These are phyloP conservation scores for Neckera pumila DNA, from an alignment of 225 moss, liverwort and hornwort genomes.

Conservation along the genomic window DNA sequence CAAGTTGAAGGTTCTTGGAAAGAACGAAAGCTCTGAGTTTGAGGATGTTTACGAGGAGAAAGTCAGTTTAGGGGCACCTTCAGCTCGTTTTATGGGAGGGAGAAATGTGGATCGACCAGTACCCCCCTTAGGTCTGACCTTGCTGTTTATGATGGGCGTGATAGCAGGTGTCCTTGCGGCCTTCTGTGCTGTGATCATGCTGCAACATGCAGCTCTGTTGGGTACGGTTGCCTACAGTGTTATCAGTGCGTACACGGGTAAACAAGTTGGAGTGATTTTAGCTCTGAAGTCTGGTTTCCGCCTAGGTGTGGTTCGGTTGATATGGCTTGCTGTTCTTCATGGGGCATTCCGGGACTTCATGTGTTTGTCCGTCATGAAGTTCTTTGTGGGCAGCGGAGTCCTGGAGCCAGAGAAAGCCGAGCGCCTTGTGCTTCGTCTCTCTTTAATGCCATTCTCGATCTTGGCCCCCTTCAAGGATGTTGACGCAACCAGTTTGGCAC, in stretches of 20 bases:
- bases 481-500: slow-evolving; percentile 21
- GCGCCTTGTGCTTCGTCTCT: slow-evolving; percentile 37
- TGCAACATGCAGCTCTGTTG: slow-evolving; percentile 48
- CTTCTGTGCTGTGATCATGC: slow-evolving; percentile 38
- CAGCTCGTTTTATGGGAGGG: slow-evolving; percentile 43
- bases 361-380: slow-evolving; percentile 39
- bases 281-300: slow-evolving; percentile 45
- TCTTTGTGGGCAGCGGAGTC: slow-evolving; percentile 31
- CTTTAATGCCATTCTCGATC: slow-evolving; percentile 48
- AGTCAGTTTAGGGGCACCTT: slow-evolving; percentile 30
- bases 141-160: slow-evolving; percentile 43
- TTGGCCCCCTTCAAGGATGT: slow-evolving; percentile 46
- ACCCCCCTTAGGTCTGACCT: slow-evolving; percentile 33
- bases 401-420: slow-evolving; percentile 31
- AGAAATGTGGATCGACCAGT: slow-evolving; percentile 41
- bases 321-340: slow-evolving; percentile 47
- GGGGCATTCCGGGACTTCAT: slow-evolving; percentile 34
- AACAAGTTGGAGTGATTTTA: slow-evolving; percentile 30
- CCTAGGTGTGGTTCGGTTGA: slow-evolving; percentile 32
- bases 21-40: slow-evolving; percentile 27
- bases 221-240: slow-evolving; percentile 48
- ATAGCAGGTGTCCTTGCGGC: slow-evolving; percentile 28
- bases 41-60: slow-evolving; percentile 29
- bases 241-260: slow-evolving; percentile 34
- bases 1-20: slow-evolving; percentile 21